phyloP scores from a whole-genome alignment of 371 early-diverging fungal genomes.

The Funneliformis caledonium region DNA sequence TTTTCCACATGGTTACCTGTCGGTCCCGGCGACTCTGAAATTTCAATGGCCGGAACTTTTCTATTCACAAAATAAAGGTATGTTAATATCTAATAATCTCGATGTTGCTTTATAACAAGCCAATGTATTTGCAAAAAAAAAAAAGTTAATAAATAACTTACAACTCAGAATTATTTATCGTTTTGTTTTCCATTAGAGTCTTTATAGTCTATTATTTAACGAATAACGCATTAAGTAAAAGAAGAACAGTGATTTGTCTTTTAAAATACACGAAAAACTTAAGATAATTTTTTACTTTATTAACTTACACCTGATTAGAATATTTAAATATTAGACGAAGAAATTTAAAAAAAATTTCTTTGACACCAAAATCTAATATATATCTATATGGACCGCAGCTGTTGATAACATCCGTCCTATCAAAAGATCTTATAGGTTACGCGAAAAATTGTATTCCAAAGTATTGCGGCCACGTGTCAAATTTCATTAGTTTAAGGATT shows the following conservation, averaged over 20 bases:
- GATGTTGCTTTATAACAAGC: neutral
- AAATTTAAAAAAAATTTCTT: too few relatives aligned
- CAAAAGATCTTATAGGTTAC: too few relatives aligned
- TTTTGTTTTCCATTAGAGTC: neutral
- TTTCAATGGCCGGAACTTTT: conserved; percentile 18
- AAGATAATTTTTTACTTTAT: too few relatives aligned
- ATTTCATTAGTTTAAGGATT: too few relatives aligned
- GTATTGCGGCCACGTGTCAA: too few relatives aligned
- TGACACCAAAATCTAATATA: too few relatives aligned
- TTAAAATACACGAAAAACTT: neutral
- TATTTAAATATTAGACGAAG: too few relatives aligned
- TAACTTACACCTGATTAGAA: too few relatives aligned
- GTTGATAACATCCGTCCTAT: too few relatives aligned
- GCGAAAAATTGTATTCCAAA: too few relatives aligned
- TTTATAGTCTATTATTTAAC: neutral
- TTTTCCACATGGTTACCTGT: neutral
- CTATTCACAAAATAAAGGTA: neutral
- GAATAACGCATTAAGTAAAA: neutral
- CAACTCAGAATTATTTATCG: neutral
- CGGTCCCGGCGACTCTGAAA: conserved; percentile 10
- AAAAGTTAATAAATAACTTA: neutral
- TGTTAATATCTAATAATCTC: neutral
- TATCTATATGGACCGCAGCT: too few relatives aligned
- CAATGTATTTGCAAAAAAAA: neutral
- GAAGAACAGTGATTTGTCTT: neutral